Conservation (phyloP, 2,329 filamentous ascomycete species). For the Macrophomina pseudophaseolina region DNA sequence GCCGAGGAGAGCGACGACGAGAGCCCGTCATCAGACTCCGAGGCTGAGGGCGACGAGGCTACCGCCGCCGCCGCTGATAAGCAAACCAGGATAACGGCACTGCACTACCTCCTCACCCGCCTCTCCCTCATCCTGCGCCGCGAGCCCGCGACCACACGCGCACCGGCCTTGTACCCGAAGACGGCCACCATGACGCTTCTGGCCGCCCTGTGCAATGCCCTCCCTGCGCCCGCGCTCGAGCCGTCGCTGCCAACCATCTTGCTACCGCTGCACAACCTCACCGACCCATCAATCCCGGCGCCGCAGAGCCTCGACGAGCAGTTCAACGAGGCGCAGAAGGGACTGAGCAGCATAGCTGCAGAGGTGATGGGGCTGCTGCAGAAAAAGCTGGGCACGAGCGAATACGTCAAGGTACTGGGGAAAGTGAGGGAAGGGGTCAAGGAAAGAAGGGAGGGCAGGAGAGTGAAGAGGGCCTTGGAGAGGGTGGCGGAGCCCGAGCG, state of each 20-base stretch:
- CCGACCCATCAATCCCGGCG: slow-evolving; percentile 74
- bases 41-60: slow-evolving; percentile 43
- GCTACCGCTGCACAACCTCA: slow-evolving; percentile 78
- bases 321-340: slow-evolving; percentile 73
- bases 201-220: slow-evolving; percentile 68
- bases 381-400: slow-evolving; percentile 79
- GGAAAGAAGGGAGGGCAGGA: slow-evolving; percentile 72
- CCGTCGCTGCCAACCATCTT: slow-evolving; percentile 69
- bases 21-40: slow-evolving; percentile 38
- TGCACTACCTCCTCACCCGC: slow-evolving; percentile 79
- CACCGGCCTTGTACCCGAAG: slow-evolving; percentile 72
- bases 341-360: slow-evolving; percentile 72
- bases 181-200: slow-evolving; percentile 76
- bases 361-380: slow-evolving; percentile 83
- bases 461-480: slow-evolving; percentile 87
- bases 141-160: slow-evolving; percentile 66
- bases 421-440: slow-evolving; percentile 75
- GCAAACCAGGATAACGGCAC: slow-evolving; percentile 47
- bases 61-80: slow-evolving; percentile 15
- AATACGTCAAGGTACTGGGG: slow-evolving; percentile 76
- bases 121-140: slow-evolving; percentile 79
- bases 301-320: slow-evolving; percentile 64
- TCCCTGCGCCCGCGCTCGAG: slow-evolving; percentile 62
- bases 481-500: slow-evolving; percentile 82
- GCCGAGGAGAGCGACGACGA: slow-evolving; percentile 54